Percentiles rank a stretch among this genome's conserved stretches.
These are phyloP conservation scores for Pleurotus eryngii DNA, from an alignment of 768 basidiomycete genomes.

Conservation along the genomic window DNA sequence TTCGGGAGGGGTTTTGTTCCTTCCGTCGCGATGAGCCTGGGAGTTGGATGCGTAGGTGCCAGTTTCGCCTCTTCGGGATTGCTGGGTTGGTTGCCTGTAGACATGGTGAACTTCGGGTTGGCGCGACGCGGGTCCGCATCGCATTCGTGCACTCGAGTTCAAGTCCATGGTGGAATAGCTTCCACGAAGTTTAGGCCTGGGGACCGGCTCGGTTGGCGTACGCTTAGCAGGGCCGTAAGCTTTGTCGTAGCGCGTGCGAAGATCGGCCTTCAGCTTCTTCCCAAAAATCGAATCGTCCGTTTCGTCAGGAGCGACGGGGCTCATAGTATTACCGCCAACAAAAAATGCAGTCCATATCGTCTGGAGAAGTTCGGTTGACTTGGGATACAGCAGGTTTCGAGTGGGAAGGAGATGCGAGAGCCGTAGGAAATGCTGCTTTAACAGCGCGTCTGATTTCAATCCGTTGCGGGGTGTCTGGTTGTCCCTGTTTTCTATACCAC, in stretches of 20 bases:
- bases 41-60: not conserved
- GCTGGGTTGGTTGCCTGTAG: not conserved
- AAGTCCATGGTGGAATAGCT: not conserved
- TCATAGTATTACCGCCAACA: not conserved
- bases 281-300: not conserved
- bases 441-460: too few species aligned
- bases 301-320: not conserved
- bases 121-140: not conserved
- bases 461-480: not conserved
- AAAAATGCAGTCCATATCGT: too few species aligned
- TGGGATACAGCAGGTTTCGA: too few species aligned
- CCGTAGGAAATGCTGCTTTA: too few species aligned
- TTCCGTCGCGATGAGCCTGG: not conserved
- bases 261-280: not conserved
- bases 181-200: not conserved
- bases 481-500: not conserved
- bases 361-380: too few species aligned
- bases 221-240: not conserved
- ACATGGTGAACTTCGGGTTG: not conserved
- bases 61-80: not conserved
- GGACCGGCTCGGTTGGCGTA: not conserved
- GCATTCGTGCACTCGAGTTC: not conserved
- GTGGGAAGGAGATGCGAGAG: too few species aligned
- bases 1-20: conserved; percentile 1
- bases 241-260: not conserved